Evolutionary conservation across 2,329 filamentous ascomycete species (phyloP).

Genomic region (Knufia fluminis): DNA sequence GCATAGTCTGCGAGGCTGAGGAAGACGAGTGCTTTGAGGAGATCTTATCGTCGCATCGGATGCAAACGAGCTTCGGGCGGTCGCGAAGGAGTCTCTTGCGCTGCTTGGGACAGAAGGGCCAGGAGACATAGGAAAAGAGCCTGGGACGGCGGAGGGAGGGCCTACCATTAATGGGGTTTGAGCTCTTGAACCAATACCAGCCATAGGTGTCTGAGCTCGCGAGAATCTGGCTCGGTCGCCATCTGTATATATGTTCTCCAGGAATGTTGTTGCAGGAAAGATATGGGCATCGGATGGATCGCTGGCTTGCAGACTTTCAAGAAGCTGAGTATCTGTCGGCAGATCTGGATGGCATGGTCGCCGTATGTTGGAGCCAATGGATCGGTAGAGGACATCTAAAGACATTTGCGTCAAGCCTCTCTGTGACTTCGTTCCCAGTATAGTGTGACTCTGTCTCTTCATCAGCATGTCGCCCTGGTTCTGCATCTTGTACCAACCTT

Average conservation of each 20-base stretch:
- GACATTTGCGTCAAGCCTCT: slow-evolving; percentile 86
- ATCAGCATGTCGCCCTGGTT: slow-evolving; percentile 2
- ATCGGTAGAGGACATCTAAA: slow-evolving; percentile 80
- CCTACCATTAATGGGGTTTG: slow-evolving; percentile 37
- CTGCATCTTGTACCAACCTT: slow-evolving; percentile 53
- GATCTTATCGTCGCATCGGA: not conserved
- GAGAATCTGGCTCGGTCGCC: slow-evolving; percentile 52
- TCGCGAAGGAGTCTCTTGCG: not conserved
- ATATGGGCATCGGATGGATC: slow-evolving; percentile 76
- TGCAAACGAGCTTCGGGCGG: not conserved
- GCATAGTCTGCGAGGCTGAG: not conserved
- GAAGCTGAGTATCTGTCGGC: slow-evolving; percentile 48
- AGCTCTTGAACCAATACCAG: slow-evolving; percentile 46
- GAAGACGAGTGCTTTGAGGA: not conserved
- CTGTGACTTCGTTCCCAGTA: slow-evolving; percentile 77
- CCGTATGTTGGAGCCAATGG: slow-evolving; percentile 62
- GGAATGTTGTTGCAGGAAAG: slow-evolving; percentile 62
- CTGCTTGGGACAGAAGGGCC: not conserved
- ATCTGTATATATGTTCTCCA: slow-evolving; percentile 67
- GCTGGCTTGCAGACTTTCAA: slow-evolving; percentile 64
- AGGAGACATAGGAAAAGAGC: slow-evolving; percentile 14
- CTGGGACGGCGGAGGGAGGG: slow-evolving; percentile 29
- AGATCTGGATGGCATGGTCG: slow-evolving; percentile 43
- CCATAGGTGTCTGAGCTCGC: slow-evolving; percentile 60
- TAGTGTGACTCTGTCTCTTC: slow-evolving; percentile 71